Evolutionary conservation across 768 basidiomycete genomes (phyloP).

Genomic region (Agrocybe chaxingu): DNA sequence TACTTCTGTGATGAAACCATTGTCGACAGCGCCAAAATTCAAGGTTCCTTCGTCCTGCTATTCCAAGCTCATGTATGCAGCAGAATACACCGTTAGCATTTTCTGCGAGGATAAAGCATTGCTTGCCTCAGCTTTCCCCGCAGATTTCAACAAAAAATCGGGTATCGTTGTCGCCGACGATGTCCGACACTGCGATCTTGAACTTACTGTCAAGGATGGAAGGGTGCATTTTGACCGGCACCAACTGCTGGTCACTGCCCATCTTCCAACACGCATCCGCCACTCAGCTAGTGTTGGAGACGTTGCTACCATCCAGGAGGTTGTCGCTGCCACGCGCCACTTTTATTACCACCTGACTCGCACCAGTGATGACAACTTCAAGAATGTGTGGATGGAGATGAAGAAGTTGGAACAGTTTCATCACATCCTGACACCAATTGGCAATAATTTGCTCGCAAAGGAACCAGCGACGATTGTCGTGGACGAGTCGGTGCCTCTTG

Average conservation of each 20-base stretch:
- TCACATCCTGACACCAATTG: slow-evolving; percentile 15
- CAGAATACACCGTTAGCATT: slow-evolving; percentile 14
- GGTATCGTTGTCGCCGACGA: slow-evolving; percentile 16
- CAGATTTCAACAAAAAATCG: slow-evolving; percentile 4
- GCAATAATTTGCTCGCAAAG: slow-evolving; percentile 24
- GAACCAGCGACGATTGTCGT: slow-evolving; percentile 25
- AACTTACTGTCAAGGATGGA: slow-evolving; percentile 14
- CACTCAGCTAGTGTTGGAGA: slow-evolving; percentile 12
- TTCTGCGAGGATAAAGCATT: slow-evolving; percentile 23
- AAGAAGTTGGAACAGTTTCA: slow-evolving; percentile 20
- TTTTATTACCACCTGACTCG: slow-evolving; percentile 29
- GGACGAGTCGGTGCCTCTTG: slow-evolving; percentile 23
- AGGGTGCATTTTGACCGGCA: slow-evolving; percentile 21
- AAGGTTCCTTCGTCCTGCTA: slow-evolving; percentile 20
- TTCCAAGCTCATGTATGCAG: slow-evolving; percentile 18
- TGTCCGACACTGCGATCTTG: slow-evolving; percentile 14
- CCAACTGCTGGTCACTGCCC: slow-evolving; percentile 16
- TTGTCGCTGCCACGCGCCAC: slow-evolving; percentile 17
- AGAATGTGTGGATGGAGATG: slow-evolving; percentile 28
- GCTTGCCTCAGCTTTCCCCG: slow-evolving; percentile 21
- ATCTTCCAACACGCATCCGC: slow-evolving; percentile 18
- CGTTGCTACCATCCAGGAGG: slow-evolving; percentile 12
- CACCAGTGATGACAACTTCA: slow-evolving; percentile 14
- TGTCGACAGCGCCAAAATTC: slow-evolving; percentile 1
- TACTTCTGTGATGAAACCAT: slow-evolving; percentile 15